phyloP scores from a whole-genome alignment of 2,329 filamentous ascomycete genomes.

The Lasiodiplodia sp. region DNA sequence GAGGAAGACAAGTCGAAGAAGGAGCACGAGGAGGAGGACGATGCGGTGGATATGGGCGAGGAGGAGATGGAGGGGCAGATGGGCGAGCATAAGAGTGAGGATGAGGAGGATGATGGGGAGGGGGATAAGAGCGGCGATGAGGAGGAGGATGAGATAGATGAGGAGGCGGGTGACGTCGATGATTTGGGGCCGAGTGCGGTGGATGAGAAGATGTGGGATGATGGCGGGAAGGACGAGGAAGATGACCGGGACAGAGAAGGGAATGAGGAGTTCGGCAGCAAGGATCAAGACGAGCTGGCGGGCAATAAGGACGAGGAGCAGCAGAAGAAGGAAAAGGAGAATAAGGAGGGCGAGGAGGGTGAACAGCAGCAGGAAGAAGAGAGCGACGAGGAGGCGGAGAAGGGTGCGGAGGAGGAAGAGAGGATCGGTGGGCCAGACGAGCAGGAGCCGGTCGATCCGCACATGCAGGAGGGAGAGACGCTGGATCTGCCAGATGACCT shows the following conservation, averaged over 20 bases:
- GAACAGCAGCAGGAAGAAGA: conserved; percentile 64
- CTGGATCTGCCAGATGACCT: conserved; percentile 88
- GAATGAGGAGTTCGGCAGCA: conserved; percentile 62
- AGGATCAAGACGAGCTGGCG: conserved; percentile 55
- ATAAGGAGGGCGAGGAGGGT: conserved; percentile 71
- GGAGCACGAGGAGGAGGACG: conserved; percentile 81
- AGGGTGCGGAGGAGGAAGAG: conserved; percentile 67
- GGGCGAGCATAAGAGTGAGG: conserved; percentile 58
- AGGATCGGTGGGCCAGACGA: conserved; percentile 71
- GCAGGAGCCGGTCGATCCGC: conserved; percentile 72
- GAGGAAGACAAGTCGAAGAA: conserved; percentile 69
- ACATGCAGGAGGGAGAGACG: conserved; percentile 81
- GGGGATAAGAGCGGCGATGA: conserved; percentile 58
- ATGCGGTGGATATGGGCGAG: conserved; percentile 93
- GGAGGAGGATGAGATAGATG: conserved; percentile 75
- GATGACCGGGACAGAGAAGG: conserved; percentile 83
- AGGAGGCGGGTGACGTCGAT: conserved; percentile 89
- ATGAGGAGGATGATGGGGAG: conserved; percentile 63
- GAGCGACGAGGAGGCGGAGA: conserved; percentile 60
- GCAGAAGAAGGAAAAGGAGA: conserved; percentile 53
- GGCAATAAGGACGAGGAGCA: conserved; percentile 56
- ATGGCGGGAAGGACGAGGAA: conserved; percentile 74
- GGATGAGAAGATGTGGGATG: conserved; percentile 99
- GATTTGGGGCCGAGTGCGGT: conserved; percentile 88
- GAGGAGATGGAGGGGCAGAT: conserved; percentile 85